Evolutionary conservation across 73 alveolate species (phyloP).

Genomic region (Tetrahymena thermophila): DNA sequence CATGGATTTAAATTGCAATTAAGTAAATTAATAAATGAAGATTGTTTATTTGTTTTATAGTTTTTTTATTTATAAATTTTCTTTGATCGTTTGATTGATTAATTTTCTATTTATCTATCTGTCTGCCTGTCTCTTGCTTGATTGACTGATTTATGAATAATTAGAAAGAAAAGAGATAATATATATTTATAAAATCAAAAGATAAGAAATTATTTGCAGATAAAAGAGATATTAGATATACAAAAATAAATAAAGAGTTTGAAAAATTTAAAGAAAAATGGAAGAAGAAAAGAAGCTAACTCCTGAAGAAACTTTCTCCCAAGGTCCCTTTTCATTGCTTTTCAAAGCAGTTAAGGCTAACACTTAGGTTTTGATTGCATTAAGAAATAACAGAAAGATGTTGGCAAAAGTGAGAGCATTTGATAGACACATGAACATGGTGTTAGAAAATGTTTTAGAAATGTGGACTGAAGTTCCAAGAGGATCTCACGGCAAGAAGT

Average conservation of each 20-base stretch:
- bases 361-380: conserved; percentile 88
- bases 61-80: no score
- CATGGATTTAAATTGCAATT: neutral
- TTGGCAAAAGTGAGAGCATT: conserved; percentile 97
- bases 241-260: neutral
- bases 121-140: no score
- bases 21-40: no score
- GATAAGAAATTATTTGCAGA: neutral
- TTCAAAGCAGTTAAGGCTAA: conserved; percentile 92
- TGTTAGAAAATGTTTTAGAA: conserved; percentile 82
- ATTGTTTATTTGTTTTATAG: neutral
- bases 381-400: conserved; percentile 95
- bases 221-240: neutral
- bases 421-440: conserved; percentile 98
- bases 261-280: neutral
- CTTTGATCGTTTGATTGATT: no score
- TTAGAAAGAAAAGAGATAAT: neutral
- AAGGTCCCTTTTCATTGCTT: conserved; percentile 89
- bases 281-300: neutral
- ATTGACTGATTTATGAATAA: neutral
- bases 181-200: neutral
- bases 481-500: conserved; percentile 85
- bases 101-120: no score
- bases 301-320: conserved; percentile 71
- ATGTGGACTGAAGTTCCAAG: conserved; percentile 97